A percentile compares a stretch with the other conserved stretches of the same genome.
Evolutionary conservation across 2,329 filamentous ascomycete genomes (phyloP).

Genomic region (Rutstroemia sp.): DNA sequence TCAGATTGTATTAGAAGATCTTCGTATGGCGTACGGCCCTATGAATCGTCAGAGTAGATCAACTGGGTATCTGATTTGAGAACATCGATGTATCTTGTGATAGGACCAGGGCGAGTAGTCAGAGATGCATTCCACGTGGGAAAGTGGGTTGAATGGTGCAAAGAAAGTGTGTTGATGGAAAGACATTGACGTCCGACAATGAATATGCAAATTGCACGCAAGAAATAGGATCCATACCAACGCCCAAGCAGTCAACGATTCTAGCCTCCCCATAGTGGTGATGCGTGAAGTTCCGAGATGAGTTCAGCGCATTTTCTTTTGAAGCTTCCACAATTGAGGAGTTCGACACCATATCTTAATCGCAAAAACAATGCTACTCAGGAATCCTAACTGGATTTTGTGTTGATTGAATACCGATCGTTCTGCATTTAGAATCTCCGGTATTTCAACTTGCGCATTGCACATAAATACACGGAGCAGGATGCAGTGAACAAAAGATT

Average conservation of each 20-base stretch:
- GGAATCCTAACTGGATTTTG: too few species aligned
- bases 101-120: too few species aligned
- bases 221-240: constrained; percentile 15
- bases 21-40: constrained; percentile 31
- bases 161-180: not conserved
- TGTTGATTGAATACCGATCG: too few species aligned
- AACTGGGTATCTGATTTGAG: not conserved
- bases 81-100: too few species aligned
- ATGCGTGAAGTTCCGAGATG: not conserved
- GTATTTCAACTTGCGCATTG: too few species aligned
- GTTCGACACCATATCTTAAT: too few species aligned
- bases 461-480: too few species aligned
- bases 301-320: not conserved
- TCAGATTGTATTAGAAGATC: constrained; percentile 22
- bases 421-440: too few species aligned
- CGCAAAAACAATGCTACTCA: too few species aligned
- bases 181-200: not conserved
- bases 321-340: too few species aligned
- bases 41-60: not conserved
- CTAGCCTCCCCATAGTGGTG: constrained; percentile 13
- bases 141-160: too few species aligned
- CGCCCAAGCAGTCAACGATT: constrained; percentile 22
- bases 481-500: not conserved
- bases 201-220: not conserved
- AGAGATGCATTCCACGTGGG: too few species aligned